Evolutionary conservation across 805 yeast genomes (phyloP), one percentile per base, ranked within the genome.

Genomic region (Pachysolen tannophilus): DNA sequence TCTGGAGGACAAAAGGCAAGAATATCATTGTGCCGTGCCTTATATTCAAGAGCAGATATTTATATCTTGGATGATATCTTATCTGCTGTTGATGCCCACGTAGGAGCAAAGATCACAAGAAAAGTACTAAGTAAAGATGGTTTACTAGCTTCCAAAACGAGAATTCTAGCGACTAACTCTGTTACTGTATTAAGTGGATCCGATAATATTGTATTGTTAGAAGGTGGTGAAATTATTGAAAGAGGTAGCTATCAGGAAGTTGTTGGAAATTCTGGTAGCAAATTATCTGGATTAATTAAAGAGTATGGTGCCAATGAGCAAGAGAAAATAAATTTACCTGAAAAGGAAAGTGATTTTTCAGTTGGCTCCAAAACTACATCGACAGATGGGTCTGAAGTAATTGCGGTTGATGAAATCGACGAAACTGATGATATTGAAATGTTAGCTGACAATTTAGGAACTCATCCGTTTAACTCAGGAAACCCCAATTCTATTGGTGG

Each of bases 1-100:
- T 84, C 95, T 26, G 98, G 98, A 33, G 98, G 98, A 29, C 97
- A 92, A 58, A 92, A 92, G 67, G 97, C 97, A 0, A 78, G 98
- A 55, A 69, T 92, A 25, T 79, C 95, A 1, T 69, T 90, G 34
- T 97, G 98, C 0, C 75, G 98, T 54, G 97, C 98, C 8, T 95
- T 92, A 6, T 90, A 92, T 54, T 74, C 96, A 8, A 71, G 97
- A 44, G 92, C 97, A 4, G 97, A 92, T 51, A 75, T 90, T 20
- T 86, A 85, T 53, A 60, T 90, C 28, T 61, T 90, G 43, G 98
- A 90, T 56, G 98, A 92, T 58, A 84, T 94, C 6, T 69, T 90
- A 41, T 82, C 94, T 56, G 98, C 98, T 20, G 98, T 90, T 28
- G 98, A 90, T 60, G 96, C 87, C 49, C 97, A 92, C 55, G 98